Percentiles rank a stretch among this genome's conserved stretches.
These are phyloP conservation scores for Martiniozyma abietophila DNA, from an alignment of 805 yeast genomes.

Conservation along the genomic window DNA sequence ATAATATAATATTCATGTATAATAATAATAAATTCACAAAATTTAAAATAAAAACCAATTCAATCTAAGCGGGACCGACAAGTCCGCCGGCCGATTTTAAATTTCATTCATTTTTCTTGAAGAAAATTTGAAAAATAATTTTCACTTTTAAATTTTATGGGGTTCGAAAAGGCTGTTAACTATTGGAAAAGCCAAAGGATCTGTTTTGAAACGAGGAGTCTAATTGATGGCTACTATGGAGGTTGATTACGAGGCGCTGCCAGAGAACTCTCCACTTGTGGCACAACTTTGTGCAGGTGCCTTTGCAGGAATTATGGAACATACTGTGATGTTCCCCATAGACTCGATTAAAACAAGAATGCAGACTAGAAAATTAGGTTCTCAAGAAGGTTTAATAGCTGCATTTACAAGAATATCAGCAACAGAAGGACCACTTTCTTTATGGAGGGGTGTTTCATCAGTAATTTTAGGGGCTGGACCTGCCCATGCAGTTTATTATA, in stretches of 20 bases:
- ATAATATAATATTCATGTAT: no score
- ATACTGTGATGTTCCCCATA: constrained; percentile 91
- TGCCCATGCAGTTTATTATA: constrained; percentile 93
- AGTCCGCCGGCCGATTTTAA: no score
- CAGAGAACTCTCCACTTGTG: constrained; percentile 71
- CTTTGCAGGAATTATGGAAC: constrained; percentile 99
- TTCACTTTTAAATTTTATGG: no score
- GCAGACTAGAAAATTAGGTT: constrained; percentile 45
- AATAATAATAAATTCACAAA: no score
- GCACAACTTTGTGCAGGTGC: constrained; percentile 92
- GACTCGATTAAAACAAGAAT: constrained; percentile 95
- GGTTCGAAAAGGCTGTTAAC: no score
- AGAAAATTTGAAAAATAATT: no score
- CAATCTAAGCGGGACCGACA: no score
- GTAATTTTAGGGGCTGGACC: constrained; percentile 98
- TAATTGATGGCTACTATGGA: constrained; percentile 29
- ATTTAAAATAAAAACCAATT: no score
- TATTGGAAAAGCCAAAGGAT: no score
- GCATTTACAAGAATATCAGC: constrained; percentile 72
- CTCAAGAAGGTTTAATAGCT: constrained; percentile 41
- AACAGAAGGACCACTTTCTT: constrained; percentile 76
- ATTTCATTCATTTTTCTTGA: no score
- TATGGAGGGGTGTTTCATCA: constrained; percentile 91
- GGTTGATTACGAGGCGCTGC: constrained; percentile 86
- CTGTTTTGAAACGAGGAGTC: no score